Base-by-base conservation (phyloP, 2,329 filamentous ascomycete species). In the Didymella exigua region DNA sequence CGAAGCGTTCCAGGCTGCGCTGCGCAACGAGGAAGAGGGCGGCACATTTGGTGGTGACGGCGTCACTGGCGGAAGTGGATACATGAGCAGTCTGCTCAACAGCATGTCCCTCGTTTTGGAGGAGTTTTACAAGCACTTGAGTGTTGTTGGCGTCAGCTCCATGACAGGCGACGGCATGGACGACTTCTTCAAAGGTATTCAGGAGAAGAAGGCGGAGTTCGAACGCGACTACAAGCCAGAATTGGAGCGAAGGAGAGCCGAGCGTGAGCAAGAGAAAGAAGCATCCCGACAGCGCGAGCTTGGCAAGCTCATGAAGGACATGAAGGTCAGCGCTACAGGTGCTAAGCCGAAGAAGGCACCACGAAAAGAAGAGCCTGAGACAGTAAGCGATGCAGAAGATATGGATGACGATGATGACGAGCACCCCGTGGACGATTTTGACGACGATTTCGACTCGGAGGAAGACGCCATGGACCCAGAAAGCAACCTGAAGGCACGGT, bases 61-160 rank as follows among this genome's bases (percentile, higher is more conserved):
- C 9, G 82, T 82, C 53, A 85, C 87, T 4, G 74, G 71, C 5
- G 92, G 92, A 10, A 95, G 89, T 64, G 95, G 95, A 13, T 99
- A 99, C 78, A 98, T 99, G 95, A 89, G 90, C 49, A 96, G 90
- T 62, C 78, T 98, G 50, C 82, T 99, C 47, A 98, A 97, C 81
- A 96, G 91, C 70, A 99, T 99, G 95, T 96, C 91, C 70, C 80
- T 98, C 58, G 91, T 99, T 84, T 81, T 99, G 29, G 95, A 99
- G 69, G 95, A 99, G 74, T 99, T 99, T 71, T 99, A 99, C 76
- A 88, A 91, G 33, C 92, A 98, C 70, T 80, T 99, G 29, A 96
- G 86, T 69, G 90, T 99, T 8, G 93, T 99, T 0, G 92, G 89
- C 0, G 96, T 99, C 11, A 96, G 91, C 63, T 90, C 92, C 7